Evolutionary conservation across 805 yeast species (phyloP), one percentile per base, ranked within the genome.

Genomic region (Lipomyces orientalis): DNA sequence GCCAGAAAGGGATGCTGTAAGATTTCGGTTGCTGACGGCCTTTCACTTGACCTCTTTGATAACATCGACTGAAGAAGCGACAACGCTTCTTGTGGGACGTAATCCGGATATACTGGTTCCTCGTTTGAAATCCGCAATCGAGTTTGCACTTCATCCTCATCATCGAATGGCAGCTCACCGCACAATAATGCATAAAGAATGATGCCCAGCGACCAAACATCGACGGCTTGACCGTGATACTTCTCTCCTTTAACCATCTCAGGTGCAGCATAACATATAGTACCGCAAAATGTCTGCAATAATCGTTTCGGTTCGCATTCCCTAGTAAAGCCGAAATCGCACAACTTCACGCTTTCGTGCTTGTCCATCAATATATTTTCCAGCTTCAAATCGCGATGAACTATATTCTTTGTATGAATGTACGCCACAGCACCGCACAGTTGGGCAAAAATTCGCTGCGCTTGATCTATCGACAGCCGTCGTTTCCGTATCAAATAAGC

Each of bases 241-340:
- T 88, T 87, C 68, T 86, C 84, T 68, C 87, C 84, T 64, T 82
- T 81, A 19, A 93, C 81, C 69, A 95, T 81, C 76, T 94, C 99
- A 0, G 99, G 99, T 0, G 99, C 97, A 97, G 94, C 93, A 76
- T 94, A 94, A 2, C 92, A 96, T 0, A 93, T 87, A 0, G 98
- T 94, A 2, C 99, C 99, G 79, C 99, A 94, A 1, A 93, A 83
- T 0, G 97, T 95, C 60, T 89, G 90, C 43, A 94, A 79, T 58
- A 89, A 78, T 4, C 83, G 79, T 60, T 89, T 82, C 0, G 83
- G 80, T 39, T 82, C 83, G 66, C 84, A 86, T 73, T 91, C 97
- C 69, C 98, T 82, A 0, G 97, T 91, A 77, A 94, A 94, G 0
- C 99, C 99, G 79, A 94, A 93, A 79, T 94, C 99, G 5, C 97